Evolutionary conservation across 2,329 filamentous ascomycete genomes (phyloP), one percentile per base, ranked within the genome.

Genomic region (Microsporum audouinii): DNA sequence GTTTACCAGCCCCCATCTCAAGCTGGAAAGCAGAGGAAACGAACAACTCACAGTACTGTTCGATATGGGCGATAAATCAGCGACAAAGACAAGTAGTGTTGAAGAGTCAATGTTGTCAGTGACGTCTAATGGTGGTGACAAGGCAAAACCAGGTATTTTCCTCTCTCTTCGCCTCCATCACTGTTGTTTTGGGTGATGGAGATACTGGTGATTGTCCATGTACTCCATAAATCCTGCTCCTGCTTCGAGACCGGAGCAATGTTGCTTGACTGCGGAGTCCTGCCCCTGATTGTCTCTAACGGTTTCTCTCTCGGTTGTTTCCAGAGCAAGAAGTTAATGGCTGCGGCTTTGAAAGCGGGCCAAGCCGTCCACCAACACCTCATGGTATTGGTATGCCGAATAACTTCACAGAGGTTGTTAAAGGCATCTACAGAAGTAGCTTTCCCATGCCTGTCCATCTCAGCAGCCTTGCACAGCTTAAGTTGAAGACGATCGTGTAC

Each of bases 401-500:
- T 65, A 96, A 96, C 70, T 96, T 92, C 73, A 89, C 87, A 17
- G 76, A 84, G 33, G 87, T 96, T 23, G 76, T 86, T 23, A 82
- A 85, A 5, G 86, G 87, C 6, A 79, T 96, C 33, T 96, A 89
- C 71, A 84, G 91, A 59, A 92, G 89, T 73, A 87, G 87, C 65
- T 96, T 91, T 70, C 91, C 91, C 2, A 78, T 84, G 63, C 73
- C 80, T 3, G 80, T 85, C 61, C 87, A 95, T 69, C 87, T 88
- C 65, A 78, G 78, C 2, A 92, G 88, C 68, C 76, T 96, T 60
- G 77, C 81, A 67, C 78, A 77, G 31, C 78, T 95, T 57, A 78
- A 82, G 8, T 77, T 96, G 63, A 91, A 88, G 76, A 92, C 88
- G 14, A 86, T 96, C 62, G 79, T 96, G 84, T 89, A 78, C 73